Conservation (phyloP, 352 stramenopile species). For the Plasmopara halstedii region DNA sequence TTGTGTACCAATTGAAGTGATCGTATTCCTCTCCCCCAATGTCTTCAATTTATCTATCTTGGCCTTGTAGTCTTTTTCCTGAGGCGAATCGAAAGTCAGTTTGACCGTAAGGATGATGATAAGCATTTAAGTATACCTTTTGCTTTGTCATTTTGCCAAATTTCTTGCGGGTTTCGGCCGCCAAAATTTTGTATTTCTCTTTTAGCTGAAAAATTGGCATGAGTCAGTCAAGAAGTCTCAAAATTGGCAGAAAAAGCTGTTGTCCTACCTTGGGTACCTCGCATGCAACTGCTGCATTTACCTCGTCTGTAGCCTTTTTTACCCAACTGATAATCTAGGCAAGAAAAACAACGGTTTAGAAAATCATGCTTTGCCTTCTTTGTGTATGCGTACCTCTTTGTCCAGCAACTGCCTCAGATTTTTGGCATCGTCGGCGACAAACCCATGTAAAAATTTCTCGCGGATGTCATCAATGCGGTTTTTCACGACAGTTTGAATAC, state of each 20-base stretch:
- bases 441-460: conserved; percentile 23
- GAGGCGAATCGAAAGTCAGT: neutral
- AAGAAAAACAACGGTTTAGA: neutral
- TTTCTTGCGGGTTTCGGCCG: conserved; percentile 10
- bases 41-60: conserved; percentile 13
- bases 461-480: conserved; percentile 28
- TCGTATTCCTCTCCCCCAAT: conserved; percentile 2
- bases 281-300: conserved; percentile 5
- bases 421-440: conserved; percentile 18
- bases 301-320: conserved; percentile 5
- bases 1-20: neutral
- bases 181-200: conserved; percentile 13
- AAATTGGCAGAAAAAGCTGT: neutral
- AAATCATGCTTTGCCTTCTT: neutral
- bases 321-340: conserved; percentile 10
- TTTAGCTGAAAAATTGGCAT: conserved; percentile 12
- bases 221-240: neutral
- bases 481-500: conserved; percentile 22
- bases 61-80: conserved; percentile 19
- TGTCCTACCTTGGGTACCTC: conserved; percentile 11
- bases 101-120: conserved; percentile 10
- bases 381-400: conserved; percentile 19
- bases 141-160: conserved; percentile 17
- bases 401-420: conserved; percentile 20
- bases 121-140: conserved; percentile 20